These are phyloP conservation scores for Coemansia sp. DNA, from an alignment of 192 early-diverging fungal genomes.

Conservation along the genomic window DNA sequence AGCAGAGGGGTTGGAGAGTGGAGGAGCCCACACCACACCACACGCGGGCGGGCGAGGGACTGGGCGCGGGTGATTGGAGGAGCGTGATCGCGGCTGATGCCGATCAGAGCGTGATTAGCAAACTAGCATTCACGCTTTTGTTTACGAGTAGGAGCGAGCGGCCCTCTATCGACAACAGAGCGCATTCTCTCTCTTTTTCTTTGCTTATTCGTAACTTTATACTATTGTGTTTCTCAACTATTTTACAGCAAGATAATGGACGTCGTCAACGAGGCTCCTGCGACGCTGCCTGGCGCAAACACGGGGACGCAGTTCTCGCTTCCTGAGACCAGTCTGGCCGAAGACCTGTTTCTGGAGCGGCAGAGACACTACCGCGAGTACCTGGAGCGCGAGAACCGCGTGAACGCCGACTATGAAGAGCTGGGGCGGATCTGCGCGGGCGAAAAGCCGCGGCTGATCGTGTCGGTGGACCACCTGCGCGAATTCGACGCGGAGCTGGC, in stretches of 20 bases:
- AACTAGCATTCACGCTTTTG: no score
- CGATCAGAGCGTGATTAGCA: no score
- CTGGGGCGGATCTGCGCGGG: slow-evolving; percentile 16
- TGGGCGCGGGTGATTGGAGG: no score
- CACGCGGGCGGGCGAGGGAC: no score
- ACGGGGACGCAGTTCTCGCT: slow-evolving; percentile 34
- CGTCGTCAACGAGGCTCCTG: slow-evolving; percentile 15
- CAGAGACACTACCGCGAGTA: slow-evolving; percentile 53
- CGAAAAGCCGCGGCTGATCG: slow-evolving; percentile 68
- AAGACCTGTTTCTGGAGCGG: slow-evolving; percentile 51
- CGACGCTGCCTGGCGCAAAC: slow-evolving; percentile 8
- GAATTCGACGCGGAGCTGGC: slow-evolving; percentile 73
- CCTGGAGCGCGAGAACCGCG: slow-evolving; percentile 56
- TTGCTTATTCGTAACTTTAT: no score
- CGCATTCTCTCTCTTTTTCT: no score
- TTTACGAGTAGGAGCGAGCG: no score
- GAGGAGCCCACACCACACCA: neutral
- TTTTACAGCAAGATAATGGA: slow-evolving; percentile 11
- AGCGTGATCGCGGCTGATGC: no score
- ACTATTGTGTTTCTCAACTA: no score
- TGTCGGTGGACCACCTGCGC: slow-evolving; percentile 91
- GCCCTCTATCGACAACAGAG: no score
- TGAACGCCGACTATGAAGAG: slow-evolving; percentile 40
- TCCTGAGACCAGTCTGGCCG: slow-evolving; percentile 38
- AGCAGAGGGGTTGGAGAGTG: no score